Base-by-base conservation (phyloP, 1,139 yeast genomes). In the Blastobotrys malaysiensis region DNA sequence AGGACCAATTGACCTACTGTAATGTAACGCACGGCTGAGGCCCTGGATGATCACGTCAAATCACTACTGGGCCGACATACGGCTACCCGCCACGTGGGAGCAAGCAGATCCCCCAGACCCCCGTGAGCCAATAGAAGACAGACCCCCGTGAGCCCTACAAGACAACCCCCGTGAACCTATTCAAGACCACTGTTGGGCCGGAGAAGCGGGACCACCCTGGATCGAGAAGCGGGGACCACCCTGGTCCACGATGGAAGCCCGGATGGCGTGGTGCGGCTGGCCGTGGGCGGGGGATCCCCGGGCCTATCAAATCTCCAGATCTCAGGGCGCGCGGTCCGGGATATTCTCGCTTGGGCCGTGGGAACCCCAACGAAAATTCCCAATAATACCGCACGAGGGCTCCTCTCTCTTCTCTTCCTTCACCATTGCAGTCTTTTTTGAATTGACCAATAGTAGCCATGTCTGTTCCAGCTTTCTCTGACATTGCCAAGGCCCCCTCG, bases 401-500 rank as follows among this genome's bases (percentile, higher is more conserved):
- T 39, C n/a, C 39, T 46, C n/a, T 14, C 26, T 16, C 5, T 19
- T 16, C 27, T 36, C 20, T 24, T 43, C 31, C 13, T 50, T 19
- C 43, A 16, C 44, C 48, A 13, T 46, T 46, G 20, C 24, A 27
- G n/a, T 9, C 16, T 43, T 47, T 47, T 11, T 39, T 20, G 21
- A 20, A 26, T 26, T 26, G 31, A 18, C 21, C 18, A 14, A 46
- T 48, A 26, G 43, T 20, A 53, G 61, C 44, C 49, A 70, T 70
- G 73, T 64, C 70, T 53, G 71, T 70, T 50, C 73, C 73, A 52
- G 70, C 71, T 48, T 71, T 69, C 65, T 66, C 95, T 65, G 96
- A 89, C 75, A 86, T 91, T 72, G 85, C 93, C 72, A 89, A 89
- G 78, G 81, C 88, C 70, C 81, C 95, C 76, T 88, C 88, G 79